Base-by-base conservation (phyloP, 2,329 filamentous ascomycete genomes). In the Aureobasidium sp. region DNA sequence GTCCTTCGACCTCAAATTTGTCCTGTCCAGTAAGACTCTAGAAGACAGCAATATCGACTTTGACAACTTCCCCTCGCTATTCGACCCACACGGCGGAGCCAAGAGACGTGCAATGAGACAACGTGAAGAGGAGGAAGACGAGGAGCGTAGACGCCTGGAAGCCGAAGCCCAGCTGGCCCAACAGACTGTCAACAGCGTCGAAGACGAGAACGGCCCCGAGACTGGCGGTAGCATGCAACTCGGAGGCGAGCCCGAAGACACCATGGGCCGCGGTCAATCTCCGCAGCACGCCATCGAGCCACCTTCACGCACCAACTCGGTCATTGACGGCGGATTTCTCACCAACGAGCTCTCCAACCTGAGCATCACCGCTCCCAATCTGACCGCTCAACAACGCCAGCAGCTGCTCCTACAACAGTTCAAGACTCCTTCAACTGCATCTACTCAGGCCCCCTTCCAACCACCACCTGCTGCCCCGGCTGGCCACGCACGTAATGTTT, bases 231-330 rank as follows among this genome's bases (percentile, higher is more conserved):
- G 93, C 72, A 80, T 94, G 63, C 92, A 95, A 63, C 81, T 97
- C 20, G 93, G 93, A 62, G 93, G 93, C 47, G 93, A 97, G 72
- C 93, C 93, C 0, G 93, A 97, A 72, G 91, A 96, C 67, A 82
- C 84, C 7, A 71, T 72, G 65, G 73, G 51, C 82, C 82, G 68
- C 44, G 81, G 82, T 47, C 82, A 84, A 63, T 82, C 86, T 64
- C 83, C 86, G 55, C 84, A 85, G 63, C 80, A 83, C 63, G 85
- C 84, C 14, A 86, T 90, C 8, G 90, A 91, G 69, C 87, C 89
- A 2, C 90, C 91, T 11, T 84, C 89, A 68, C 79, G 79, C 31
- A 84, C 89, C 68, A 72, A 71, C 29, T 48, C 62, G 7, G 70
- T 66, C 45, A 60, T 74, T 3, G 72, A 76, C 44, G 72, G 70